Base-by-base conservation (phyloP, 495 filamentous ascomycete genomes). In the Penicillium chermesinum region DNA sequence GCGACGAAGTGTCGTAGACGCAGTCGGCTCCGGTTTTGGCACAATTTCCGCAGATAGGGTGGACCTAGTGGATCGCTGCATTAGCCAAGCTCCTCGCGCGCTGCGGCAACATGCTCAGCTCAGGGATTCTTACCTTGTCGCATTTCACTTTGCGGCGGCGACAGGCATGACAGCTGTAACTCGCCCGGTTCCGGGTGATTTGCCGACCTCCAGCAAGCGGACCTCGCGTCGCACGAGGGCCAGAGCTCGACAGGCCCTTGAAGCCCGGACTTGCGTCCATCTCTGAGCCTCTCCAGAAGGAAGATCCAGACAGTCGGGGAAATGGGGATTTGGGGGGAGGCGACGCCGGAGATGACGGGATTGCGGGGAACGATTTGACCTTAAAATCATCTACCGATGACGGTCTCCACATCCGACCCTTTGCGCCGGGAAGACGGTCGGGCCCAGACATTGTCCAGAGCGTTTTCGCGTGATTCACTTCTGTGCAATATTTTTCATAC, bases 151-250 rank as follows among this genome's bases (percentile, higher is more conserved):
- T 76, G 22, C 73, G 61, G 39, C 69, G 58, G 40, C 73, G 70
- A 61, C 73, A 76, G 0, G 63, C 69, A 54, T 76, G 71, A 52
- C 73, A 76, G 50, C 71, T 75, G 50, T 75, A 75, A 49, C 71
- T 74, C 21, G 70, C 62, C 46, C 73, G 70, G 40, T 73, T 76
- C 2, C 73, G 69, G 19, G 73, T 76, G 35, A 76, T 76, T 48
- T 74, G 71, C 39, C 70, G 69, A 39, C 58, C 60, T 32, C 59
- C 52, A 4, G 53, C 55, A 12, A 63, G 41, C 16, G 62, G 45
- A n/a, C 37, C 57, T 36, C 52, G 56, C 38, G 48, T 36, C 38
- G 48, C 44, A 33, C 54, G 39, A 27, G 42, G 35, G 17, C 34
- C 46, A 15, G 50, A 52, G 35, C 16, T 27, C 3, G 54, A 17